Evolutionary conservation across 75 land plant species (phyloP).

Genomic region (Pinus albicaulis): DNA sequence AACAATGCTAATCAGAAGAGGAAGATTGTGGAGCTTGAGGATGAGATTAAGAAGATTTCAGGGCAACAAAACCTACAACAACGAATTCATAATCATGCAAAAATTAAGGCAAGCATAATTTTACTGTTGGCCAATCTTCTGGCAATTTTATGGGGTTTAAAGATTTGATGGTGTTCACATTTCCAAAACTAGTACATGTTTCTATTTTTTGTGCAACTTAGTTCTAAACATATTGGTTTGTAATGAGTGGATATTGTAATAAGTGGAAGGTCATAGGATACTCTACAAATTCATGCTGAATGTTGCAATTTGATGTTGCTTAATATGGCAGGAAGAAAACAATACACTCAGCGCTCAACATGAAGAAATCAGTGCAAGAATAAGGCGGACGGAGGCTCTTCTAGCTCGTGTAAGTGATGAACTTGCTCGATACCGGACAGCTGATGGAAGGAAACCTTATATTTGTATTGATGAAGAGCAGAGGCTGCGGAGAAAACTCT

Average conservation of each 20-base stretch:
- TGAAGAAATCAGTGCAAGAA: conserved; percentile 59
- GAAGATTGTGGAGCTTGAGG: conserved; percentile 68
- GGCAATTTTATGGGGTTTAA: not conserved
- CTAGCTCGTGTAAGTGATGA: conserved; percentile 76
- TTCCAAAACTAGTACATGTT: not conserved
- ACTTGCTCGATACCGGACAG: conserved; percentile 53
- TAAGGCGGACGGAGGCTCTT: conserved; percentile 55
- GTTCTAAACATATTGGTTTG: too few relatives aligned
- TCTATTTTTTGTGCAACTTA: too few relatives aligned
- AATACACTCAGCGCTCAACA: conserved; percentile 52
- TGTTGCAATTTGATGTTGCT: not conserved
- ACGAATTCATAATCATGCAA: conserved; percentile 95
- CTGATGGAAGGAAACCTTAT: conserved; percentile 43
- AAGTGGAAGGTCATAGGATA: too few relatives aligned
- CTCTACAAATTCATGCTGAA: not conserved
- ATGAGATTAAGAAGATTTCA: conserved; percentile 74
- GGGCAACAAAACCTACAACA: conserved; percentile 94
- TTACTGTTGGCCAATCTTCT: conserved; percentile 1
- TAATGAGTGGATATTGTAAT: too few relatives aligned
- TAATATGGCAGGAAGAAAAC: conserved; percentile 79
- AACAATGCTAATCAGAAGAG: conserved; percentile 67
- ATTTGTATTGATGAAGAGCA: conserved; percentile 72
- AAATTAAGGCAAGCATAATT: conserved; percentile 70
- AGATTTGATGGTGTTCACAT: too few relatives aligned
- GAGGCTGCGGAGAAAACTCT: conserved; percentile 36